Conservation (phyloP, 2,329 filamentous ascomycete genomes). For the Paraphoma chrysanthemicola region DNA sequence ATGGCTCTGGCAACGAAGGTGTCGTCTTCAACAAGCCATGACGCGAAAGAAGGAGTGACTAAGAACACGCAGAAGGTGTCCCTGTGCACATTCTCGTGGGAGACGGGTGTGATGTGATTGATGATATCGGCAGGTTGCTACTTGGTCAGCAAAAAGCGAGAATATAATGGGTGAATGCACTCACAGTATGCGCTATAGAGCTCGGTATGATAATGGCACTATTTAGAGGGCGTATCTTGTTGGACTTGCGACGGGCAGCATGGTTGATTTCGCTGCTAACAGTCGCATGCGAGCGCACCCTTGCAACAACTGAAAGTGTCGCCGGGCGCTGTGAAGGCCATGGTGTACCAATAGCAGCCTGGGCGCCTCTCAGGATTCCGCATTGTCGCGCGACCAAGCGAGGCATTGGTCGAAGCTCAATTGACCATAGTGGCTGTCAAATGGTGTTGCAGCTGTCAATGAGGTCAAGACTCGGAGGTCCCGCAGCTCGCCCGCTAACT, state of each 20-base stretch:
- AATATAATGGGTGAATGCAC: not conserved
- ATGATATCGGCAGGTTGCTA: constrained; percentile 32
- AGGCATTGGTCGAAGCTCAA: constrained; percentile 30
- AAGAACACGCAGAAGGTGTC: constrained; percentile 37
- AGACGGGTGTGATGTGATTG: constrained; percentile 27
- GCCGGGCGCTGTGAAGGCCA: constrained; percentile 2
- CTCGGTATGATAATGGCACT: constrained; percentile 39
- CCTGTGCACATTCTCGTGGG: not conserved
- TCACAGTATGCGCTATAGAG: constrained; percentile 29
- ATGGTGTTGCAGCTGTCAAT: constrained; percentile 10
- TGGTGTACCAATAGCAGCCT: constrained; percentile 8
- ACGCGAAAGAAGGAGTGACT: constrained; percentile 42
- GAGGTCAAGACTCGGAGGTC: constrained; percentile 18
- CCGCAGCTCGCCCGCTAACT: constrained; percentile 2
- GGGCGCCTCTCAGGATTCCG: constrained; percentile 26
- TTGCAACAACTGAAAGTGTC: not conserved
- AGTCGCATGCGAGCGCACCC: constrained; percentile 15
- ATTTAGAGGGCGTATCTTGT: constrained; percentile 8
- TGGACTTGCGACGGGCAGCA: not conserved
- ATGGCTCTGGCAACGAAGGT: constrained; percentile 37
- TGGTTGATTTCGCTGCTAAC: not conserved
- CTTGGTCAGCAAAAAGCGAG: constrained; percentile 8
- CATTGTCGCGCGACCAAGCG: constrained; percentile 36
- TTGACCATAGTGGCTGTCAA: constrained; percentile 21
- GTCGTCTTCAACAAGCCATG: constrained; percentile 35